Percentiles rank a stretch among this genome's conserved stretches.
Conservation (phyloP, 225 moss, liverwort and hornwort species). For the Physcomitrium patens region DNA sequence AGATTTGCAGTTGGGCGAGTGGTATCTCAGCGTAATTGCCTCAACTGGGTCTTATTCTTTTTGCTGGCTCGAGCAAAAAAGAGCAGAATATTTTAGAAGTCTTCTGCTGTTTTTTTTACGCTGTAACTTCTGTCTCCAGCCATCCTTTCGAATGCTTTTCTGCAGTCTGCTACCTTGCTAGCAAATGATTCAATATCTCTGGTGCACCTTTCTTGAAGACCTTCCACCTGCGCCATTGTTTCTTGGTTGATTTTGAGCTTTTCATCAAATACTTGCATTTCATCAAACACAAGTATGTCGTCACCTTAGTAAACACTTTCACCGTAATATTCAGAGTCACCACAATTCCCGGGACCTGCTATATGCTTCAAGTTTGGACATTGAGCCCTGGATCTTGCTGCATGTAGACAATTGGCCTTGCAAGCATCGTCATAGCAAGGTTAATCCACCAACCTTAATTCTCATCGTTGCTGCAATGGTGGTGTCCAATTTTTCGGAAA, state of each 20-base stretch:
- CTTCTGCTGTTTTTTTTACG: not conserved
- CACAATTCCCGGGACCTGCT: not conserved
- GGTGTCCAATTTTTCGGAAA: constrained; percentile 27
- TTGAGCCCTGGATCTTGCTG: not conserved
- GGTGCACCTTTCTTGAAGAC: not conserved
- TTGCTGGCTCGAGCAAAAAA: not conserved
- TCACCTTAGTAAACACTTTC: not conserved
- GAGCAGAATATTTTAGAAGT: not conserved
- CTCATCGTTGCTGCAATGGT: constrained; percentile 25
- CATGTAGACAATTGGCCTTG: not conserved
- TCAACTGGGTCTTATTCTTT: not conserved
- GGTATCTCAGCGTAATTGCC: not conserved
- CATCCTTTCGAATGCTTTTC: not conserved
- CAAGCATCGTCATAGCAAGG: not conserved
- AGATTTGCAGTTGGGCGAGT: not conserved
- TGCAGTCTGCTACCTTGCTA: not conserved
- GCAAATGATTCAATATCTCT: not conserved
- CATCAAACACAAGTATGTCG: not conserved
- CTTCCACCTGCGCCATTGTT: not conserved
- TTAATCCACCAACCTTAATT: constrained; percentile 15
- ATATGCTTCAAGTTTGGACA: not conserved
- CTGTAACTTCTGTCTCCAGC: not conserved
- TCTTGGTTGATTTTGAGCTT: constrained; percentile 33
- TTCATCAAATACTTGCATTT: constrained; percentile 18
- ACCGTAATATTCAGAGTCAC: not conserved